phyloP scores from a whole-genome alignment of 495 filamentous ascomycete species.

The Podospora tetraspora region DNA sequence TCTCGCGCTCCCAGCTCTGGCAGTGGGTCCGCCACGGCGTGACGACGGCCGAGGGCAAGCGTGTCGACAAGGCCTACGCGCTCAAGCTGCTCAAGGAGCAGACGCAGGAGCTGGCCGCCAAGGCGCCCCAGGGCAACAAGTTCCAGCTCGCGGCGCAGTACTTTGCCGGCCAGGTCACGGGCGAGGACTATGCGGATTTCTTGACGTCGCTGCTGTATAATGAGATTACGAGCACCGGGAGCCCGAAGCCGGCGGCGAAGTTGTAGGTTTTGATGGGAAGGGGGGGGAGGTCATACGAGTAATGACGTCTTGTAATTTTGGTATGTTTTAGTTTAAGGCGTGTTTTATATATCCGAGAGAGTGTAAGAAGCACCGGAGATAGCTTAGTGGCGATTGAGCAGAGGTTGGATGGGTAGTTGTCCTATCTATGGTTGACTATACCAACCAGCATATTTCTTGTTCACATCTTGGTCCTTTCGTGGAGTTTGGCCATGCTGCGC shows the following conservation, averaged over 20 bases:
- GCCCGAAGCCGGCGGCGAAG: conserved; percentile 67
- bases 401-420: neutral
- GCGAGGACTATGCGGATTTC: conserved; percentile 97
- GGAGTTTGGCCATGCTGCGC: too few species aligned
- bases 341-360: neutral
- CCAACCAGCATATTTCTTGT: neutral
- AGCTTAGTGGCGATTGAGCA: neutral
- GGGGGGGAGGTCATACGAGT: neutral
- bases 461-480: neutral
- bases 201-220: conserved; percentile 91
- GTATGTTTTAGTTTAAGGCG: neutral
- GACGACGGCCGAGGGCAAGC: conserved; percentile 81
- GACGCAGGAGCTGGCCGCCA: conserved; percentile 65
- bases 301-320: neutral
- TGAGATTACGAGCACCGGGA: conserved; percentile 83
- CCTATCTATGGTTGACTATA: neutral
- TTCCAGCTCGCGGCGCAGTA: conserved; percentile 86
- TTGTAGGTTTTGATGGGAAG: conserved; percentile 40
- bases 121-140: conserved; percentile 86
- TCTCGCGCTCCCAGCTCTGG: conserved; percentile 88
- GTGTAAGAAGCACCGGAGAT: neutral
- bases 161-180: conserved; percentile 87
- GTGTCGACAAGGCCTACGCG: conserved; percentile 85
- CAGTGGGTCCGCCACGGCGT: conserved; percentile 91
- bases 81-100: conserved; percentile 85